Evolutionary conservation across 2,329 filamentous ascomycete species (phyloP), one percentile per base, ranked within the genome.

Genomic region (Myriosclerotinia duriaeana): DNA sequence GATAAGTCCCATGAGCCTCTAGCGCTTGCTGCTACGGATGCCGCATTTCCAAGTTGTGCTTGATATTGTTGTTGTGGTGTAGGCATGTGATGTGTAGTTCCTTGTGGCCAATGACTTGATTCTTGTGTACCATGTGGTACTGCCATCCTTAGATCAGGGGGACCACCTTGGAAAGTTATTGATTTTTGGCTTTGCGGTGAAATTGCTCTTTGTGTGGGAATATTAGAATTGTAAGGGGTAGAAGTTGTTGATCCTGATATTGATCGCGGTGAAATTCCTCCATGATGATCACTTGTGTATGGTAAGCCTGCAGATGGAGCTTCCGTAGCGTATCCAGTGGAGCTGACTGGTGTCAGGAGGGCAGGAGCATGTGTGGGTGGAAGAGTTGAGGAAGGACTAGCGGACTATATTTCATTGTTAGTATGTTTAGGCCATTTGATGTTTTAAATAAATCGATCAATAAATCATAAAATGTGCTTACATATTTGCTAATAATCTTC

Each of bases 401-500:
- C 74, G 66, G 75, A 77, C 76, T 77, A 61, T 14, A 12, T 48
- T 34, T 72, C 55, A 75, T 70, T 52, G 66, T 53, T 36, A 56
- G 53, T 20, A 62, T 60, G 26, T 52, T 50, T 6, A 17, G 6
- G 22, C 11, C 30, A 36, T 22, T 20, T 44, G 38, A 60, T 22
- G 30, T 1, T 5, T 34, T 34, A 6, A 6, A 34, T 34, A 34
- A 3, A 34, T 34, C 30, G 30, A 40, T 34, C 5, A 44, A 54
- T 40, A 50, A 46, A 40, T 36, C 50, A 40, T 34, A 26, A 15
- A 8, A 34, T n/a, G 15, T n/a, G 72, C 74, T 71, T 71, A 76
- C 76, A 70, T 98, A 99, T 89, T 99, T 99, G 74, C 92, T 89
- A 77, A 99, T 96, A 75, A 99, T 98, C 83, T 99, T 99, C 84